Evolutionary conservation across 306 rosid species (phyloP).

Genomic region (Dryas alaskensis): DNA sequence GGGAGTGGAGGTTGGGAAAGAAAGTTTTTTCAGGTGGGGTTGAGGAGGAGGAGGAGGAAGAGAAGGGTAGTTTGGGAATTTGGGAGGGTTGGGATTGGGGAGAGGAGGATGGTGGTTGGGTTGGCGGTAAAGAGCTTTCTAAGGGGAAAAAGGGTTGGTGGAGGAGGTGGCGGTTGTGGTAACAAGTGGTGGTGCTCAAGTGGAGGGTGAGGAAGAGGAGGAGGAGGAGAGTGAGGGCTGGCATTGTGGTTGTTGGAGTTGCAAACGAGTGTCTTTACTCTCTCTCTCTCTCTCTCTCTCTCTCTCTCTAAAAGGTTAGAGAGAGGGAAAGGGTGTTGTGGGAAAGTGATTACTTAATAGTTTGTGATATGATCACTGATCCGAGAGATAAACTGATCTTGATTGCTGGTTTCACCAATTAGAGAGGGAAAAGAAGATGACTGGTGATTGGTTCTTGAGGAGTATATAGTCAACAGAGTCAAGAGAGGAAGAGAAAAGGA

Average conservation of each 20-base stretch:
- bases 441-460: not conserved
- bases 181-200: constrained; percentile 4
- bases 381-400: no score
- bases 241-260: constrained; percentile 23
- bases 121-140: constrained; percentile 34
- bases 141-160: constrained; percentile 64
- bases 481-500: no score
- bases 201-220: constrained; percentile 8
- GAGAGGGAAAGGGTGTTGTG: no score
- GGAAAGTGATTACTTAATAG: no score
- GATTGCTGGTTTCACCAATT: no score
- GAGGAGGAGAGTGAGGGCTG: not conserved
- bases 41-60: constrained; percentile 31
- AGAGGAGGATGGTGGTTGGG: constrained; percentile 42
- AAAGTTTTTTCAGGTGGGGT: constrained; percentile 37
- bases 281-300: not conserved
- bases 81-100: constrained; percentile 41
- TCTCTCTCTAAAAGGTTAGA: not conserved
- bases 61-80: constrained; percentile 56
- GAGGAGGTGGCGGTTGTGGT: constrained; percentile 51
- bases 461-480: no score
- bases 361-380: no score
- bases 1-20: constrained; percentile 51
- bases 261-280: not conserved
- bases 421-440: no score